These are phyloP conservation scores for Aspergillus vadensis DNA, from an alignment of 2,329 filamentous ascomycete genomes.

Conservation along the genomic window DNA sequence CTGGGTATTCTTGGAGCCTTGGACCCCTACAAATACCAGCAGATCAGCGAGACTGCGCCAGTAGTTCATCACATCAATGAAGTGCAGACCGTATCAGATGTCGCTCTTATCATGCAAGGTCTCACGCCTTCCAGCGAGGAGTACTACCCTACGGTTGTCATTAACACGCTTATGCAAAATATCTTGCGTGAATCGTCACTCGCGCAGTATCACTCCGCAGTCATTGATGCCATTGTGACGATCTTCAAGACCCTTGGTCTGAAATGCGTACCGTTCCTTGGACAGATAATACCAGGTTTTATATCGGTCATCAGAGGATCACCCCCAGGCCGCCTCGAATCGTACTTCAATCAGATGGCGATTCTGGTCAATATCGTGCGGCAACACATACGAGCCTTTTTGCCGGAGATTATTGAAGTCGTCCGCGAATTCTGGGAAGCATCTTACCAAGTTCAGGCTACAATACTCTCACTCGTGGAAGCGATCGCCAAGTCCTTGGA, in stretches of 20 bases:
- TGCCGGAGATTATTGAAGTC: slow-evolving; percentile 82
- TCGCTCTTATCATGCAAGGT: slow-evolving; percentile 96
- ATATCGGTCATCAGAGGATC: slow-evolving; percentile 84
- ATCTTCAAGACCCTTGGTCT: slow-evolving; percentile 96
- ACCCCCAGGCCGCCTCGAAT: slow-evolving; percentile 76
- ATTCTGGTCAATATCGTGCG: slow-evolving; percentile 92
- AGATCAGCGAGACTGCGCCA: slow-evolving; percentile 85
- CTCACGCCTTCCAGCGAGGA: slow-evolving; percentile 96
- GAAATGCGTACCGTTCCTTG: slow-evolving; percentile 93
- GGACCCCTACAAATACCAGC: slow-evolving; percentile 92
- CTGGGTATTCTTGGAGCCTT: slow-evolving; percentile 94
- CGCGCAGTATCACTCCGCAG: slow-evolving; percentile 84
- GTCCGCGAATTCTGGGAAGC: slow-evolving; percentile 89
- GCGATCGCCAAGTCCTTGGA: slow-evolving; percentile 91
- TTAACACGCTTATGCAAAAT: slow-evolving; percentile 83
- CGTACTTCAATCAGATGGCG: slow-evolving; percentile 96
- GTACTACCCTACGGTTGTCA: slow-evolving; percentile 97
- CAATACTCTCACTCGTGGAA: slow-evolving; percentile 88
- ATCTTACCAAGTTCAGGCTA: slow-evolving; percentile 78
- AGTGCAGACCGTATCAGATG: slow-evolving; percentile 77
- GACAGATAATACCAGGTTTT: slow-evolving; percentile 92
- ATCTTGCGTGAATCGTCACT: slow-evolving; percentile 90
- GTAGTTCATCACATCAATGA: slow-evolving; percentile 73
- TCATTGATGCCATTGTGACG: slow-evolving; percentile 97
- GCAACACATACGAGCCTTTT: slow-evolving; percentile 90